Percentiles rank a stretch among this genome's conserved stretches.
Conservation (phyloP, 1,284 basidiomycete genomes). For the Phlebopus sp. region DNA sequence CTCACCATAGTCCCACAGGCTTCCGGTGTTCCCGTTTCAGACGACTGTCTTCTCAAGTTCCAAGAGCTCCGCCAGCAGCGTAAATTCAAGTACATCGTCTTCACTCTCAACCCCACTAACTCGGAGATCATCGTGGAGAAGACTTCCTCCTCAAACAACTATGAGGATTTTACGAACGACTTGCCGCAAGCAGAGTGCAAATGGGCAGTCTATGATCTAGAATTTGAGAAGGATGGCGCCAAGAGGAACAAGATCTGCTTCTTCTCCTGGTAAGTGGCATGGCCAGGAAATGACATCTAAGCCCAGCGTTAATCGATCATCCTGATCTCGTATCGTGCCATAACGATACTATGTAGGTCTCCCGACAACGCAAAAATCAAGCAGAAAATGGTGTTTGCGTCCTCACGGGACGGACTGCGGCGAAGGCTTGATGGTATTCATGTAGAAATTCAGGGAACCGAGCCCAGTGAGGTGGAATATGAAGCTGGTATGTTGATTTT, state of each 20-base stretch:
- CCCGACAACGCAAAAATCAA: constrained; percentile 88
- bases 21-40: constrained; percentile 72
- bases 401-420: constrained; percentile 87
- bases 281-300: neutral
- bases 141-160: constrained; percentile 45
- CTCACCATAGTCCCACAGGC: constrained; percentile 45
- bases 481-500: constrained; percentile 62
- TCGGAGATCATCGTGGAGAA: constrained; percentile 80
- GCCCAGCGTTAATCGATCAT: neutral
- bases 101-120: constrained; percentile 61
- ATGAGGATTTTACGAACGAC: constrained; percentile 76
- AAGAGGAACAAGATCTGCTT: constrained; percentile 92
- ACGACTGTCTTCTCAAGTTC: constrained; percentile 62
- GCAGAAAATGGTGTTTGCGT: constrained; percentile 93
- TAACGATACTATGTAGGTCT: constrained; percentile 53
- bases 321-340: neutral
- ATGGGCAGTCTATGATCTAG: constrained; percentile 94
- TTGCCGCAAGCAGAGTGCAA: constrained; percentile 78
- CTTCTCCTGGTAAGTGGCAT: constrained; percentile 67
- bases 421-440: constrained; percentile 70
- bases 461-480: constrained; percentile 72
- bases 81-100: constrained; percentile 88
- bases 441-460: constrained; percentile 87
- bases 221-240: constrained; percentile 79
- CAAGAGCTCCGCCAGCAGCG: constrained; percentile 82